Evolutionary conservation across 202 grass and related monocot species (phyloP).

Genomic region (Sporobolus alterniflorus): DNA sequence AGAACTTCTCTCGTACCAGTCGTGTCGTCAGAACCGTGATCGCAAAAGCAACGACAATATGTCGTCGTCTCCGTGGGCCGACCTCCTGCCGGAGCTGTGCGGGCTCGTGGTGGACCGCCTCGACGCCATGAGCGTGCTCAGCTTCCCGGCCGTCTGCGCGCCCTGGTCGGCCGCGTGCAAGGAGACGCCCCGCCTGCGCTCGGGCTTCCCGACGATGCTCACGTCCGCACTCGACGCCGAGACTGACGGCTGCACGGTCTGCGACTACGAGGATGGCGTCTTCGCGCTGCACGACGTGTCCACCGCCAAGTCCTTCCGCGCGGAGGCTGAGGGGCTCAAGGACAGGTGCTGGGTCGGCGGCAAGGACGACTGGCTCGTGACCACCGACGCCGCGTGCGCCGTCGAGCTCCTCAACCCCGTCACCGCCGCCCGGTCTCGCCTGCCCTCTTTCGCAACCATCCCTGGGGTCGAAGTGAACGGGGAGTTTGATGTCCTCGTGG

Average conservation of each 20-base stretch:
- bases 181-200: neutral
- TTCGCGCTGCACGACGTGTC: slow-evolving; percentile 19
- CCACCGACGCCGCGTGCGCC: neutral
- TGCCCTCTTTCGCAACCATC: slow-evolving; percentile 22
- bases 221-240: neutral
- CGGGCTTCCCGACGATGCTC: slow-evolving; percentile 7
- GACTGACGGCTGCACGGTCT: neutral
- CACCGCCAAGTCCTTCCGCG: neutral
- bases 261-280: neutral
- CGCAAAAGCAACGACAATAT: neutral
- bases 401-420: slow-evolving; percentile 31
- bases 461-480: neutral
- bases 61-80: slow-evolving; percentile 26
- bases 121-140: slow-evolving; percentile 24
- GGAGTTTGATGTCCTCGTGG: neutral
- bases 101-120: slow-evolving; percentile 16
- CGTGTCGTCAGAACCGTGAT: neutral
- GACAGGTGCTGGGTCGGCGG: slow-evolving; percentile 33
- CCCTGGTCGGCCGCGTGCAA: slow-evolving; percentile 11
- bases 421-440: neutral
- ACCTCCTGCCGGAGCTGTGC: slow-evolving; percentile 44
- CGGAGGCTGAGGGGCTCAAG: neutral
- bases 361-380: slow-evolving; percentile 45
- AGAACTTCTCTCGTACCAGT: no score
- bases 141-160: neutral